phyloP scores from a whole-genome alignment of 306 rosid species.

The Arachis stenosperma region DNA sequence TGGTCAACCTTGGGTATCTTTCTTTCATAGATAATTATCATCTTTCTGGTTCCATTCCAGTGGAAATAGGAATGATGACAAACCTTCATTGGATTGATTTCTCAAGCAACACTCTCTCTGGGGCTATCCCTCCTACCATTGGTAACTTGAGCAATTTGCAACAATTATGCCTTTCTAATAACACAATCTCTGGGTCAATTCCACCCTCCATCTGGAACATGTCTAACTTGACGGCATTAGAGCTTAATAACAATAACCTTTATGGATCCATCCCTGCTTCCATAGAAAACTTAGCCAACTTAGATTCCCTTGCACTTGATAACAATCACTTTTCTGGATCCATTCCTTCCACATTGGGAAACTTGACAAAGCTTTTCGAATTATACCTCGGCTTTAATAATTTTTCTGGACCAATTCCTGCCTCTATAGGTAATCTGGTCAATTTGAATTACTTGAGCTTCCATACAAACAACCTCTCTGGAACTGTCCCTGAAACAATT shows the following conservation, averaged over 20 bases:
- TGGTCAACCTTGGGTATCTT: background rate
- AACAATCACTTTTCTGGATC: background rate
- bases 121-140: slow-evolving; percentile 1
- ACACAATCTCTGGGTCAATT: background rate
- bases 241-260: background rate
- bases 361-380: background rate
- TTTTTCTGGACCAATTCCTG: slow-evolving; percentile 44
- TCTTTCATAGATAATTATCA: fast-evolving
- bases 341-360: slow-evolving; percentile 9
- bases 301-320: background rate
- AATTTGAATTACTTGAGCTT: background rate
- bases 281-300: background rate
- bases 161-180: background rate
- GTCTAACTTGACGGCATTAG: background rate
- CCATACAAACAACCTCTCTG: background rate
- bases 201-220: background rate
- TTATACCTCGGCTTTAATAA: background rate
- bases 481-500: background rate
- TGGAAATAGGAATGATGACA: background rate
- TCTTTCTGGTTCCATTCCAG: background rate
- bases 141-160: background rate
- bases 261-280: background rate
- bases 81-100: background rate
- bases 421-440: background rate
- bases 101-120: background rate